Base-by-base conservation (phyloP, 2,329 filamentous ascomycete species). In the Sporothrix brunneoviolacea region DNA sequence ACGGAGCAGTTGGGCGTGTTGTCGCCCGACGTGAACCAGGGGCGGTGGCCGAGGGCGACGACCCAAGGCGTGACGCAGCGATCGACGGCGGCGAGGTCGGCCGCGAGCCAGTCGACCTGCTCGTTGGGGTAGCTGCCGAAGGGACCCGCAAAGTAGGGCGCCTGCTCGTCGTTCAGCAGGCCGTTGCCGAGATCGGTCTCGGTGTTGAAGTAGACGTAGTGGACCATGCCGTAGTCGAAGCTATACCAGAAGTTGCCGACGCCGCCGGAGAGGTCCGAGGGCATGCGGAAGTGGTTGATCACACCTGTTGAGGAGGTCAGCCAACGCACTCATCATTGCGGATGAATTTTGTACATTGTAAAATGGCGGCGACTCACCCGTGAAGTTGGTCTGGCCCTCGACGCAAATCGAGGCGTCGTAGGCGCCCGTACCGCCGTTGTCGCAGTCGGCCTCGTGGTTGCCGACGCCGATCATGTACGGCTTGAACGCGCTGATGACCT, bases 41-140 rank as follows among this genome's bases (percentile, higher is more conserved):
- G 73, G 16, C 70, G 68, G 60, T 75, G 73, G 58, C 65, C 67
- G 66, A 72, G 74, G 55, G 67, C 70, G 40, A 75, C 65, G 32
- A 76, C 65, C 73, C 73, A 76, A 12, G 73, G 70, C 16, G 73
- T 76, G 62, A 70, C 70, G 27, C 52, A 64, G 41, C 72, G 69
- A 59, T 75, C 64, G 24, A 76, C 66, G 24, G 57, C 62, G 4
- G 64, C 67, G 13, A 75, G 64, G 45, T 76, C 73, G n/a, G 64
- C 61, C 40, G 65, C 63, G 6, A 73, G 63, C 71, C 73, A 76
- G 38, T 39, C 19, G 13, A 33, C 12, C 51, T 55, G 54, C 9
- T 28, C 48, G 32, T 51, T 35, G 24, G 10, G 35, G 38, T 47
- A 47, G 28, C 9, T 10, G 42, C 43, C 43, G 32, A 51, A 47